These are phyloP conservation scores for Ensete ventricosum DNA, from an alignment of 176 grass and related monocot genomes.

Conservation along the genomic window DNA sequence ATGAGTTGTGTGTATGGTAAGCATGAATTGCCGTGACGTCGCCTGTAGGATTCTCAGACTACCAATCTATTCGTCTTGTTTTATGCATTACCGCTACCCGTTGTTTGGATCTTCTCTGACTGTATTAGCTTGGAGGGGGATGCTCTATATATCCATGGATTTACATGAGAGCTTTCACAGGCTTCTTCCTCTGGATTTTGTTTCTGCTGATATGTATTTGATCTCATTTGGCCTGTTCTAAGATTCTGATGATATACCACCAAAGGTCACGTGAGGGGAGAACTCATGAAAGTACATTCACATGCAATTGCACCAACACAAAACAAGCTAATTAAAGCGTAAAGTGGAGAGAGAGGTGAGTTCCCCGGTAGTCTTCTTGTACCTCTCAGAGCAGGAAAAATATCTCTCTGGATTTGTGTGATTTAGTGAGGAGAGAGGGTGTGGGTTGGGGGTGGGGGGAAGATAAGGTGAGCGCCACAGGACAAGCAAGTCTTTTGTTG, in stretches of 20 bases:
- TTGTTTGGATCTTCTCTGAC: no score
- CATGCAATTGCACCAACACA: neutral
- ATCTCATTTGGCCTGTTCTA: neutral
- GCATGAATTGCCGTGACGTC: no score
- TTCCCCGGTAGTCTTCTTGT: neutral
- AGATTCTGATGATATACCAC: neutral
- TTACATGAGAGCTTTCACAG: no score
- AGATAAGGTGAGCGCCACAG: neutral
- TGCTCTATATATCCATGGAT: no score
- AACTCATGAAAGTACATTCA: conserved; percentile 5
- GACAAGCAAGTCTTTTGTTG: neutral
- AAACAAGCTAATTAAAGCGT: neutral
- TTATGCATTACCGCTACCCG: no score
- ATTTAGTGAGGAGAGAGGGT: neutral
- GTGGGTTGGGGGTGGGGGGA: neutral
- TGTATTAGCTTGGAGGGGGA: no score
- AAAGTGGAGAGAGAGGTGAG: neutral
- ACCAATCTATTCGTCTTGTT: no score
- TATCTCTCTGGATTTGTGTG: neutral
- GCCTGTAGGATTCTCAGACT: no score
- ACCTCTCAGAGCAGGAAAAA: neutral
- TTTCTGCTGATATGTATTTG: neutral
- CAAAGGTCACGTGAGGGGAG: conserved; percentile 3
- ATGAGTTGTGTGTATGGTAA: no score
- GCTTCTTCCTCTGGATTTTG: neutral